phyloP scores from a whole-genome alignment of 2,329 filamentous ascomycete species.

The Ustulina deusta region DNA sequence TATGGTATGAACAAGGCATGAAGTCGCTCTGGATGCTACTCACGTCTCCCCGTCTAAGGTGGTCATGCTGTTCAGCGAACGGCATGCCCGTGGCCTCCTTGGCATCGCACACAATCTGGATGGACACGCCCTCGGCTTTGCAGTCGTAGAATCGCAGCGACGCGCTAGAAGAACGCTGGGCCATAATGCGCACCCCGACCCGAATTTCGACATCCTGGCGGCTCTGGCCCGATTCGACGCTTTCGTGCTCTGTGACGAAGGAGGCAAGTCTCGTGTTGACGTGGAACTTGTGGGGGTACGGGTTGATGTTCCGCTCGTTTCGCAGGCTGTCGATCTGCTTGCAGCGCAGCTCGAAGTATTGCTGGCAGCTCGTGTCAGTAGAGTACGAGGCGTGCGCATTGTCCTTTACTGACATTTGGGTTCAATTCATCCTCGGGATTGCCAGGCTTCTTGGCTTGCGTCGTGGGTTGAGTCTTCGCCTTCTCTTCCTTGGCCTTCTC shows the following conservation, averaged over 20 bases:
- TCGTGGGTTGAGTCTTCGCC: constrained; percentile 74
- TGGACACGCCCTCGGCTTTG: constrained; percentile 68
- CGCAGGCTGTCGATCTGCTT: constrained; percentile 81
- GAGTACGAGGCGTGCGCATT: neutral
- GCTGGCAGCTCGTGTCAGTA: constrained; percentile 33
- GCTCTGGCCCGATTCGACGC: constrained; percentile 89
- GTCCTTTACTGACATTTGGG: constrained; percentile 19
- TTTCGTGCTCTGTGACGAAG: constrained; percentile 81
- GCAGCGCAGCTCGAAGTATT: constrained; percentile 96
- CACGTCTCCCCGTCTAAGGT: constrained; percentile 84
- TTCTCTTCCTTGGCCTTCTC: constrained; percentile 82
- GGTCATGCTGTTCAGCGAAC: constrained; percentile 91
- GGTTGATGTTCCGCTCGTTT: constrained; percentile 77
- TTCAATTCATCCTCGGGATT: constrained; percentile 24
- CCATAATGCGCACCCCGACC: constrained; percentile 89
- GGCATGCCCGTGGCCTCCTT: constrained; percentile 78
- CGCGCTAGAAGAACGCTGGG: constrained; percentile 81
- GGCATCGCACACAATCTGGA: constrained; percentile 93
- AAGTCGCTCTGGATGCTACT: neutral
- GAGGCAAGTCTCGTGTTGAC: constrained; percentile 84
- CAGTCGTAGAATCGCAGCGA: constrained; percentile 95
- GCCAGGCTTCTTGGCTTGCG: neutral
- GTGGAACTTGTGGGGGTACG: constrained; percentile 85
- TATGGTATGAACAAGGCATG: neutral
- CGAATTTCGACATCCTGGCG: constrained; percentile 79